Evolutionary conservation across 345 rosid species (phyloP).

Genomic region (Triadica sebifera): DNA sequence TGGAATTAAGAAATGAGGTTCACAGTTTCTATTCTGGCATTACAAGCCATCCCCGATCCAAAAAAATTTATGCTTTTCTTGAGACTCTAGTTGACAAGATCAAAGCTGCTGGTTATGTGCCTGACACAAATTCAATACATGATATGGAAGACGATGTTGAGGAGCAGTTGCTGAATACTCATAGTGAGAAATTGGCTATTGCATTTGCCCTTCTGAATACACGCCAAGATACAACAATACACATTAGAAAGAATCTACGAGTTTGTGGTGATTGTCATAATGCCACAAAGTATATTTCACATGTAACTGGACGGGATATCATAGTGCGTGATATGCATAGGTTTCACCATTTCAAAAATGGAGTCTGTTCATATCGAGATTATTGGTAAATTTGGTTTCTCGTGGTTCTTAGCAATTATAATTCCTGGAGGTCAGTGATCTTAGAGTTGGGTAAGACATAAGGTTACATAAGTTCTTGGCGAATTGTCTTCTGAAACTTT

Average conservation of each 20-base stretch:
- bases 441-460: background rate
- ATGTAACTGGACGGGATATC: slow-evolving; percentile 27
- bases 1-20: slow-evolving; percentile 24
- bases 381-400: slow-evolving; percentile 22
- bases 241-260: slow-evolving; percentile 32
- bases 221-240: slow-evolving; percentile 23
- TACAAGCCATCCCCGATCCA: slow-evolving; percentile 31
- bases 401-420: background rate
- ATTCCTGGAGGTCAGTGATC: background rate
- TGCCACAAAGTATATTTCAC: slow-evolving; percentile 33
- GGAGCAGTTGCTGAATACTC: slow-evolving; percentile 30
- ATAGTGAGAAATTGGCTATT: slow-evolving; percentile 36
- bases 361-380: slow-evolving; percentile 33
- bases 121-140: slow-evolving; percentile 30
- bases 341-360: slow-evolving; percentile 33
- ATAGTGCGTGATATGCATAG: slow-evolving; percentile 37
- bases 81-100: slow-evolving; percentile 24
- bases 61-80: slow-evolving; percentile 24
- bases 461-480: no score
- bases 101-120: slow-evolving; percentile 31
- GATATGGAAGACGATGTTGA: slow-evolving; percentile 33
- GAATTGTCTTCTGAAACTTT: no score
- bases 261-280: slow-evolving; percentile 36
- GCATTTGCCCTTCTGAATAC: slow-evolving; percentile 32
- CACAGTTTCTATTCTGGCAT: slow-evolving; percentile 31